phyloP scores from a whole-genome alignment of 495 filamentous ascomycete species.

The Penicillium antarcticum region DNA sequence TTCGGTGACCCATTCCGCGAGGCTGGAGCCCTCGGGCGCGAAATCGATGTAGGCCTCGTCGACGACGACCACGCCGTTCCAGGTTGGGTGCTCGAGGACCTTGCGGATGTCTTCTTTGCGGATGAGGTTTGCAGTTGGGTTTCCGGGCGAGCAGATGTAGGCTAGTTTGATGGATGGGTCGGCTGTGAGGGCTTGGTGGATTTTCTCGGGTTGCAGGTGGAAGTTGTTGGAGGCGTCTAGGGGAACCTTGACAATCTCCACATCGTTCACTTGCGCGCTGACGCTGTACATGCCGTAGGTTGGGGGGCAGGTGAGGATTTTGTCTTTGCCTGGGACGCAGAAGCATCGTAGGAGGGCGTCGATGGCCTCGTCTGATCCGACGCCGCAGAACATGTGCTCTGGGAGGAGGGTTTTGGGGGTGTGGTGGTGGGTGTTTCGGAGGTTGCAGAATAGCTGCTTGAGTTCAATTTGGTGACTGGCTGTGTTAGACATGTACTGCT shows the following conservation, averaged over 20 bases:
- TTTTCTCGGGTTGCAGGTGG: constrained; percentile 63
- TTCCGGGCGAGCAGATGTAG: constrained; percentile 92
- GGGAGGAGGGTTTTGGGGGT: constrained; percentile 70
- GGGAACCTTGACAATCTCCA: constrained; percentile 79
- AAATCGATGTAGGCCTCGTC: constrained; percentile 99
- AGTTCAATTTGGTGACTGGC: constrained; percentile 75
- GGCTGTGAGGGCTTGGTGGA: constrained; percentile 59
- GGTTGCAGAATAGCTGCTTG: constrained; percentile 80
- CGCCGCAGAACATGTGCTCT: constrained; percentile 86
- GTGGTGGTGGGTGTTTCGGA: constrained; percentile 84
- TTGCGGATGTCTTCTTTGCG: constrained; percentile 69
- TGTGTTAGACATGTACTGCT: not conserved
- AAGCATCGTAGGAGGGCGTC: constrained; percentile 91
- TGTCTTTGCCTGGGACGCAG: constrained; percentile 81
- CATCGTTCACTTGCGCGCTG: constrained; percentile 88
- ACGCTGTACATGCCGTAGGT: constrained; percentile 99
- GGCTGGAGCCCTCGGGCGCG: constrained; percentile 68
- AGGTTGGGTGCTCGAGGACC: constrained; percentile 81
- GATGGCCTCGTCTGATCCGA: constrained; percentile 94
- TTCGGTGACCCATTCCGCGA: constrained; percentile 90
- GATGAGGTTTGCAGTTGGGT: constrained; percentile 80
- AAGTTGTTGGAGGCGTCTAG: constrained; percentile 63
- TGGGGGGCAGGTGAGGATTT: constrained; percentile 89
- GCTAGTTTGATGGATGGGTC: constrained; percentile 76
- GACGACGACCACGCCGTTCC: constrained; percentile 91